Conservation (phyloP, 2,329 filamentous ascomycete species). For the Colletotrichum eremochloae region DNA sequence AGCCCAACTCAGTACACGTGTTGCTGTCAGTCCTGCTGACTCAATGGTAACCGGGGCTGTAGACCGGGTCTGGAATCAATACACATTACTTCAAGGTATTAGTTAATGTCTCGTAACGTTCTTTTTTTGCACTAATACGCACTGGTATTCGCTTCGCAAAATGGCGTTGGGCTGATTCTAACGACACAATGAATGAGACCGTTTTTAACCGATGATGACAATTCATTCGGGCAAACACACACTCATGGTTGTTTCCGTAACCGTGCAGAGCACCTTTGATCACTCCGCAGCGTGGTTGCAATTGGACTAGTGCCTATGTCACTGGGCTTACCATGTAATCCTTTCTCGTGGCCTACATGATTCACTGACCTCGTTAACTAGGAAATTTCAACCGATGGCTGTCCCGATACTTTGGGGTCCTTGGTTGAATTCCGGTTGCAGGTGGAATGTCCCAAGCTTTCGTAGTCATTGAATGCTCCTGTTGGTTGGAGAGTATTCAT, state of each 20-base stretch:
- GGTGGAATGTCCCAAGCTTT: neutral
- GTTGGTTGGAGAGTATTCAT: neutral
- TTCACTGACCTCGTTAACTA: neutral
- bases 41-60: neutral
- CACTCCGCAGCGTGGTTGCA: neutral
- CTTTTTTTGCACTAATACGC: neutral
- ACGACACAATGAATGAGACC: neutral
- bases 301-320: neutral
- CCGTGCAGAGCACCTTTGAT: no score
- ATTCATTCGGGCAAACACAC: no score
- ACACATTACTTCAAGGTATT: neutral
- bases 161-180: neutral
- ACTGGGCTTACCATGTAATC: no score
- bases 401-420: neutral
- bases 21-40: neutral
- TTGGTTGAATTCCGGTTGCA: neutral
- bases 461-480: neutral
- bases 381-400: neutral
- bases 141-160: neutral
- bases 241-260: neutral
- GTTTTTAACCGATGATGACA: neutral
- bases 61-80: neutral
- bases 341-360: neutral
- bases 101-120: neutral
- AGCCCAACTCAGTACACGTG: neutral